Evolutionary conservation across 2,329 filamentous ascomycete genomes (phyloP).

Genomic region (Lachnellula hyalina): DNA sequence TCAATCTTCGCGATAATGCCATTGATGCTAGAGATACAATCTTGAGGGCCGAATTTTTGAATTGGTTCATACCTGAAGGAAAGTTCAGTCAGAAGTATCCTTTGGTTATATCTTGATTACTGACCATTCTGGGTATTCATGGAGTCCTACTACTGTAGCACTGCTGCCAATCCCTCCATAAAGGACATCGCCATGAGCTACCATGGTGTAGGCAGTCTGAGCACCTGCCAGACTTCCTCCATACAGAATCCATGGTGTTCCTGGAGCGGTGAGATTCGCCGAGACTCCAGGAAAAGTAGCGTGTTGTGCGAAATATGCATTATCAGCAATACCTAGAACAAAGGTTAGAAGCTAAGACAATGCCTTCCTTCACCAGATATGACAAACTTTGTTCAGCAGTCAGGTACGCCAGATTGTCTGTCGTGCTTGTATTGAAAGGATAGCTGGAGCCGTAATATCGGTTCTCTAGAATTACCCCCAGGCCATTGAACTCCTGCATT

Average conservation of each 20-base stretch:
- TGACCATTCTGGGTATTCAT: slow-evolving; percentile 44
- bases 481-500: slow-evolving; percentile 47
- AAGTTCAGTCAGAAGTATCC: not conserved
- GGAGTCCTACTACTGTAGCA: slow-evolving; percentile 36
- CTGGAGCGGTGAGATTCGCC: slow-evolving; percentile 37
- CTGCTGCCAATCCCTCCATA: slow-evolving; percentile 46
- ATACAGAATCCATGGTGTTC: slow-evolving; percentile 42
- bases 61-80: slow-evolving; percentile 37
- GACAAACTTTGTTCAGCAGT: slow-evolving; percentile 43
- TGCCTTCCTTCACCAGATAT: not conserved
- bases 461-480: slow-evolving; percentile 50
- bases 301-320: slow-evolving; percentile 46
- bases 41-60: slow-evolving; percentile 43
- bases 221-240: slow-evolving; percentile 40
- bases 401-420: slow-evolving; percentile 44
- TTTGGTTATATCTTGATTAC: not conserved
- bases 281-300: slow-evolving; percentile 41
- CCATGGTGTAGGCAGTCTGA: slow-evolving; percentile 40
- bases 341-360: not conserved
- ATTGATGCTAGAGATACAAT: slow-evolving; percentile 45
- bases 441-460: slow-evolving; percentile 46
- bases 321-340: slow-evolving; percentile 41
- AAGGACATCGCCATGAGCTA: slow-evolving; percentile 39
- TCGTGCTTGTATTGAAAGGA: slow-evolving; percentile 42
- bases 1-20: slow-evolving; percentile 46